Percentiles rank a stretch among this genome's conserved stretches.
These are phyloP conservation scores for Spatholobus suberectus DNA, from an alignment of 306 rosid genomes.

Conservation along the genomic window DNA sequence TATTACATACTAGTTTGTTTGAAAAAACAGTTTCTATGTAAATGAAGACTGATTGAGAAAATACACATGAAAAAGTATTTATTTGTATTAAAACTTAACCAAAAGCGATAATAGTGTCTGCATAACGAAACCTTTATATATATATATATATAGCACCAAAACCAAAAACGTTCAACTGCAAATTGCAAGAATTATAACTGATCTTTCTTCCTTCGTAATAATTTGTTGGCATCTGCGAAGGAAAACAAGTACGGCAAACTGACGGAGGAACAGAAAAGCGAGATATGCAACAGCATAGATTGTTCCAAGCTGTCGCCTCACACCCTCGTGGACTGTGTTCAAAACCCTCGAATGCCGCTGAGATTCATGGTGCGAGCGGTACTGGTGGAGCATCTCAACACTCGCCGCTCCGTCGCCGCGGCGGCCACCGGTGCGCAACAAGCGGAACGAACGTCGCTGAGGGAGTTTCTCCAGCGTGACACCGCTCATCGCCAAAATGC, in stretches of 20 bases:
- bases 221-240: slow-evolving; percentile 53
- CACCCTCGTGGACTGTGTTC: slow-evolving; percentile 65
- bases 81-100: too few species aligned
- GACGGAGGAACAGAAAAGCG: slow-evolving; percentile 65
- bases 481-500: slow-evolving; percentile 53
- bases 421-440: neutral
- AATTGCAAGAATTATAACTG: too few species aligned
- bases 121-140: too few species aligned
- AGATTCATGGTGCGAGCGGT: slow-evolving; percentile 81
- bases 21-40: too few species aligned
- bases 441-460: slow-evolving; percentile 48
- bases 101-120: too few species aligned
- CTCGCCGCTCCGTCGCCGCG: slow-evolving; percentile 60
- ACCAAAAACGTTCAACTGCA: too few species aligned
- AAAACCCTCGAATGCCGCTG: slow-evolving; percentile 80
- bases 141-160: too few species aligned
- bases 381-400: slow-evolving; percentile 81
- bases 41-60: too few species aligned
- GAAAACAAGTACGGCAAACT: slow-evolving; percentile 56
- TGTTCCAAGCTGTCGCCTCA: slow-evolving; percentile 69
- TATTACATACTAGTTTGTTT: too few species aligned
- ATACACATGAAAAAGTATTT: too few species aligned
- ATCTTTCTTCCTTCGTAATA: too few species aligned
- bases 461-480: slow-evolving; percentile 66
- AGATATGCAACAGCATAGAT: slow-evolving; percentile 71